Conservation (phyloP, 2,329 filamentous ascomycete genomes). For the Aciculosporium take region DNA sequence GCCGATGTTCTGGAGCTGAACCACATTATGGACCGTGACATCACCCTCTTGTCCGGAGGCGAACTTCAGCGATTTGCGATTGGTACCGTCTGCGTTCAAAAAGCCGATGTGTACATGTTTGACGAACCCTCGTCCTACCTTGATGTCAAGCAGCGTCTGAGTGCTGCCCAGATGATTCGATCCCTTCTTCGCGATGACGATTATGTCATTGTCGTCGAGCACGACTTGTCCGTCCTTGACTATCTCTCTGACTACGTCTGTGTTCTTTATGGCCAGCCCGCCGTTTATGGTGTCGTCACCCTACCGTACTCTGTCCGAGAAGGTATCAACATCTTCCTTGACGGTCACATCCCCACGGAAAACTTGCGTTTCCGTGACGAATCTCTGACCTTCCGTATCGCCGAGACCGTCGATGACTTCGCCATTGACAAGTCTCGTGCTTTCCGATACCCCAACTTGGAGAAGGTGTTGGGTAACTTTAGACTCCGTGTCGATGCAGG, state of each 20-base stretch:
- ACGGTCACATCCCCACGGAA: conserved; percentile 95
- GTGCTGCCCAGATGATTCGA: conserved; percentile 82
- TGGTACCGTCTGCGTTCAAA: conserved; percentile 85
- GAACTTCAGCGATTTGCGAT: conserved; percentile 98
- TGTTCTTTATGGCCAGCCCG: conserved; percentile 88
- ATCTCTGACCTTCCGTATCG: conserved; percentile 86
- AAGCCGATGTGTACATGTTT: conserved; percentile 99
- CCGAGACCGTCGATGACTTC: conserved; percentile 80
- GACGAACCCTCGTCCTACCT: conserved; percentile 98
- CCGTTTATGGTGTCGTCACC: conserved; percentile 94
- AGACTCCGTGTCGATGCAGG: conserved; percentile 68
- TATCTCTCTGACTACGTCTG: conserved; percentile 98
- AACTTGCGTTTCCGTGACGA: conserved; percentile 98
- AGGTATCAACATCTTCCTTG: conserved; percentile 98
- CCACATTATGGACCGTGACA: conserved; percentile 84
- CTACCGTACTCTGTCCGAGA: conserved; percentile 91
- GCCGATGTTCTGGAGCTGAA: conserved; percentile 72
- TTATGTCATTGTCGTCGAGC: conserved; percentile 97
- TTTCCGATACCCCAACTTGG: conserved; percentile 80
- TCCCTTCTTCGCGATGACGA: conserved; percentile 76
- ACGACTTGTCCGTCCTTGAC: conserved; percentile 95
- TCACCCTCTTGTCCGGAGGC: conserved; percentile 83
- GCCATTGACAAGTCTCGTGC: conserved; percentile 69
- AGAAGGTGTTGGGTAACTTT: conserved; percentile 86
- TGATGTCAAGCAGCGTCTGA: conserved; percentile 97